Conservation (phyloP, 2,329 filamentous ascomycete species). For the Epichloe hybrida region DNA sequence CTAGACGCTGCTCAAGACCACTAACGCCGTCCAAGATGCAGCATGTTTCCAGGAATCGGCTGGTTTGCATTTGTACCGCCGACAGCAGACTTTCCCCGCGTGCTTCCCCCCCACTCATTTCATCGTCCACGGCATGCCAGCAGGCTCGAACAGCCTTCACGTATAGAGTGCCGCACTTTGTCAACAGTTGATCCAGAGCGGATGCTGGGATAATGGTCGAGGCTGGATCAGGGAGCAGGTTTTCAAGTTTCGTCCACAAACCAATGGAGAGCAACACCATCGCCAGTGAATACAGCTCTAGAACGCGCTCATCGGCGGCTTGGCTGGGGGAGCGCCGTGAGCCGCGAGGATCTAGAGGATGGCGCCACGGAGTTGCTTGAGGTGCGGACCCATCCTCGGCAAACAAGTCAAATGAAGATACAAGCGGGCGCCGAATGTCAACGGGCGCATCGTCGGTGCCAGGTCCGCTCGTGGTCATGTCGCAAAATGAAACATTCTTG, state of each 20-base stretch:
- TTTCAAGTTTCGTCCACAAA: slow-evolving; percentile 56
- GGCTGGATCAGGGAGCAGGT: slow-evolving; percentile 29
- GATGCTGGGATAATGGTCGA: slow-evolving; percentile 44
- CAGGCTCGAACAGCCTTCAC: slow-evolving; percentile 62
- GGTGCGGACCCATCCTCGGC: slow-evolving; percentile 13
- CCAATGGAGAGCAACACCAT: slow-evolving; percentile 63
- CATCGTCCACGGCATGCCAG: slow-evolving; percentile 55
- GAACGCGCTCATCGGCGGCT: slow-evolving; percentile 40
- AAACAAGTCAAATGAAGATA: slow-evolving; percentile 66
- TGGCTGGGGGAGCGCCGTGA: slow-evolving; percentile 36
- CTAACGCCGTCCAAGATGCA: slow-evolving; percentile 45
- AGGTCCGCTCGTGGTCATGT: slow-evolving; percentile 27
- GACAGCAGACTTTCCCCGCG: slow-evolving; percentile 38
- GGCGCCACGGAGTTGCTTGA: slow-evolving; percentile 30
- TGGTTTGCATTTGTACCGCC: slow-evolving; percentile 39
- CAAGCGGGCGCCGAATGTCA: slow-evolving; percentile 53
- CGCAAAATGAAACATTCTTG: slow-evolving; percentile 54
- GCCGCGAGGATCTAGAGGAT: slow-evolving; percentile 47
- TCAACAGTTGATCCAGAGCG: slow-evolving; percentile 47
- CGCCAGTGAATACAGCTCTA: slow-evolving; percentile 61
- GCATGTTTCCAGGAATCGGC: slow-evolving; percentile 47
- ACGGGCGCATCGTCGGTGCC: slow-evolving; percentile 32
- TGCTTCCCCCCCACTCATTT: slow-evolving; percentile 28
- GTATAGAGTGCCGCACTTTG: slow-evolving; percentile 60
- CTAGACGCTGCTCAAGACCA: slow-evolving; percentile 39